Percentiles rank a stretch among this genome's conserved stretches.
Conservation (phyloP, 2,329 filamentous ascomycete species). For the Penicillium sp. region DNA sequence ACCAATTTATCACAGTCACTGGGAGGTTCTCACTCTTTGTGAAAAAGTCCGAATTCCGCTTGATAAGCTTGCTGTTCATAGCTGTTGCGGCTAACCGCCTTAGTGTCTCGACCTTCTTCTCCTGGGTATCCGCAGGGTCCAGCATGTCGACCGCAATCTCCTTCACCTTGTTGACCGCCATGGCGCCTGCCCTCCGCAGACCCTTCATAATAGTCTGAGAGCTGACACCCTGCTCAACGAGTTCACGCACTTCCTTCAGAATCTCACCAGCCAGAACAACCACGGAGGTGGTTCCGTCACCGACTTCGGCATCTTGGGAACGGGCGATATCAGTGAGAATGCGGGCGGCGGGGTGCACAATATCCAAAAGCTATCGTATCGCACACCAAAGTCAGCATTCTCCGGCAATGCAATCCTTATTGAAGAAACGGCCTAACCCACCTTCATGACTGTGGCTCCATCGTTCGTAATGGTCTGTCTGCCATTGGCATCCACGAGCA, state of each 20-base stretch:
- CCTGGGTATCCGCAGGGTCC: conserved; percentile 76
- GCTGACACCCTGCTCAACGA: conserved; percentile 95
- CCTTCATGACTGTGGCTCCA: conserved; percentile 99
- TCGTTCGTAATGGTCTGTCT: conserved; percentile 98
- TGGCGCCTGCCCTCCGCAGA: conserved; percentile 77
- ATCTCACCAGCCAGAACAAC: conserved; percentile 98
- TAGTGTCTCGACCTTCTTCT: conserved; percentile 84
- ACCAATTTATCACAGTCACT: conserved; percentile 4
- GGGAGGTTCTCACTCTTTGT: conserved; percentile 74
- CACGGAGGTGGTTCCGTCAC: conserved; percentile 95
- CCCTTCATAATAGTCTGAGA: conserved; percentile 98
- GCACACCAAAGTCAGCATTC: conserved; percentile 6
- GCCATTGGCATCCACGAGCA: conserved; percentile 95
- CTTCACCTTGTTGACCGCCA: conserved; percentile 99
- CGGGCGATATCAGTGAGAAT: conserved; percentile 98
- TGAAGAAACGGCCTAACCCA: conserved; percentile 38
- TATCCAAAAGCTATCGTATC: conserved; percentile 81
- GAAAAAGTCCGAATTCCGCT: conserved; percentile 95
- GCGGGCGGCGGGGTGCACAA: conserved; percentile 94
- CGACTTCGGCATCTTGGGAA: conserved; percentile 98
- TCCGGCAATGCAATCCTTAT: not conserved
- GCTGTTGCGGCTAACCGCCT: conserved; percentile 88
- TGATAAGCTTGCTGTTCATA: conserved; percentile 99
- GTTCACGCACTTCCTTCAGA: conserved; percentile 92
- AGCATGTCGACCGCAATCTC: conserved; percentile 76